Evolutionary conservation across 257 asterid genomes (phyloP), one percentile per base, ranked within the genome.

Genomic region (Jacaranda copaia): DNA sequence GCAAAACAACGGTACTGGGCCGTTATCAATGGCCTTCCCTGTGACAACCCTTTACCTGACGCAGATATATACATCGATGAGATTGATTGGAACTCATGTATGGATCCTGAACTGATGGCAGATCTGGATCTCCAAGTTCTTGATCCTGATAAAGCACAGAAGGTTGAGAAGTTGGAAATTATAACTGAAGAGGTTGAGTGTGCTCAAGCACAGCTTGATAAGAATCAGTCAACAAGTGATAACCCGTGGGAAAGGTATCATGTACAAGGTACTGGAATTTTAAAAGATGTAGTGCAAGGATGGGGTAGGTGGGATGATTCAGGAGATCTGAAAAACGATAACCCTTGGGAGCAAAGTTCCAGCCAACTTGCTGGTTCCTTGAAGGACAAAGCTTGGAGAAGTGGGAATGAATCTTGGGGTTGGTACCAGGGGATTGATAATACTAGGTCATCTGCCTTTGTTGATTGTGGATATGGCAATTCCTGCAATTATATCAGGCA

Each of bases 1-100:
- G 96, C 99, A 45, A 96, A 93, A 82, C 80, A 71, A 57, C 85
- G 93, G 74, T 96, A 73, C 77, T 89, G 94, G 97, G 92, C 91
- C 63, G 79, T 39, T 84, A 84, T 83, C 80, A 85, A 84, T 77
- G 87, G 89, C 74, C 78, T 88, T 35, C 91, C 89, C 42, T 82
- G 82, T 69, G 88, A 88, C 66, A 81, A 61, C 60, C 93, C 91
- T 74, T 84, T 88, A 40, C 97, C 96, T 19, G 89, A 87, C 79
- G 91, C 89, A 32, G 83, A 89, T 73, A 73, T 84, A 74, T 96
- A 90, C 82, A 82, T 87, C 15, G 91, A 81, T 69, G 82, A 89
- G 74, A 82, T 96, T 73, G 97, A 96, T 81, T 96, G 99, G 98
- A 83, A 88, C 80, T 79, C 94, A 14, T 15, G 63, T 71, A 69